Percentiles rank a stretch among this genome's conserved stretches.
Conservation (phyloP, 345 rosid species). For the Eucalyptus decipiens region DNA sequence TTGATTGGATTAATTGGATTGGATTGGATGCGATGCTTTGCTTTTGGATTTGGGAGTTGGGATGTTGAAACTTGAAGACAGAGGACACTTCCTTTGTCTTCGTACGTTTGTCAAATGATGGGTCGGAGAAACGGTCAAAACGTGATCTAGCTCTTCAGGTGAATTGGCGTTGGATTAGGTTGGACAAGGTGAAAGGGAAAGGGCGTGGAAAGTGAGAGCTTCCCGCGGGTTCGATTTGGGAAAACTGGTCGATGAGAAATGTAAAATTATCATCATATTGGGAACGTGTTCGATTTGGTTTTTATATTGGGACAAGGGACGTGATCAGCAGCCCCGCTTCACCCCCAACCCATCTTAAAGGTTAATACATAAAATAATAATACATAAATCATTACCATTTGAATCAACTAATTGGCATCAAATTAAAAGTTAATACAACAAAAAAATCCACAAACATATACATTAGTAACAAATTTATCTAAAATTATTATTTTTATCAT, state of each 20-base stretch:
- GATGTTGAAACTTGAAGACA: background rate
- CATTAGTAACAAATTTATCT: rapidly evolving
- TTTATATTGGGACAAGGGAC: too few relatives aligned
- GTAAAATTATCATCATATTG: too few relatives aligned
- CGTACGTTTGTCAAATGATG: background rate
- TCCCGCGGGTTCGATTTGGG: background rate
- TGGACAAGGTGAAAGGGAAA: background rate
- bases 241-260: background rate
- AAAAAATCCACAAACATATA: rapidly evolving
- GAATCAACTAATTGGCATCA: too few relatives aligned
- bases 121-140: background rate
- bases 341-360: too few relatives aligned
- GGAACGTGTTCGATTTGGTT: too few relatives aligned
- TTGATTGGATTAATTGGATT: background rate
- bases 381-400: too few relatives aligned
- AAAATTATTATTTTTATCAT: too few relatives aligned
- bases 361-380: too few relatives aligned
- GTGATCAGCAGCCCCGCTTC: too few relatives aligned
- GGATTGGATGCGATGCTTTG: background rate
- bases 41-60: background rate
- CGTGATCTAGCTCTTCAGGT: background rate
- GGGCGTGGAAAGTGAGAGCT: background rate
- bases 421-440: too few relatives aligned
- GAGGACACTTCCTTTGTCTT: background rate
- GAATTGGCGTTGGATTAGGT: background rate